A percentile compares a stretch with the other conserved stretches of the same genome.
Conservation (phyloP, 2,329 filamentous ascomycete species). For the Colletotrichum nymphaeae region DNA sequence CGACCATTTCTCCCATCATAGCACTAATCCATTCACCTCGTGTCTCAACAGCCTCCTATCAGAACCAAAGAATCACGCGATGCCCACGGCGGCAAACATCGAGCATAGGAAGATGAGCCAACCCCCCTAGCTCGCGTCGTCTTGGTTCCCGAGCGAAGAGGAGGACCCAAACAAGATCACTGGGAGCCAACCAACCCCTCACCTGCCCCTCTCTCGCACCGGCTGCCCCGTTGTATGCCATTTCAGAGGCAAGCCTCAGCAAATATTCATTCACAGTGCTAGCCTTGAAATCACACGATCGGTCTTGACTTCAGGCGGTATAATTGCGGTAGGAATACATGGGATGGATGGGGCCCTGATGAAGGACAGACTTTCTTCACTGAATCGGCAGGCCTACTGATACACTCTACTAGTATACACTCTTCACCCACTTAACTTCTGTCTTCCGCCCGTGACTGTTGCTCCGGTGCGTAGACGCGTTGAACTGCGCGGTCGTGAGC, state of each 20-base stretch:
- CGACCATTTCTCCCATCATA: not conserved
- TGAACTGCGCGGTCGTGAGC: conserved; percentile 29
- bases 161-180: not conserved
- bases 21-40: not conserved
- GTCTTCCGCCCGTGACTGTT: not conserved
- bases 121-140: not conserved
- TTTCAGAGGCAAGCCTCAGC: not conserved
- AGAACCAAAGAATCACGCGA: not conserved
- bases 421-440: not conserved
- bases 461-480: conserved; percentile 14
- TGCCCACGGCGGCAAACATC: too few relatives aligned
- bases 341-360: not conserved
- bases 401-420: conserved; percentile 12
- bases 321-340: too few relatives aligned
- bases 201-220: not conserved
- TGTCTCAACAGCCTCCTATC: not conserved
- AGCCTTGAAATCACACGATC: not conserved
- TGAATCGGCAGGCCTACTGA: not conserved
- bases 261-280: not conserved
- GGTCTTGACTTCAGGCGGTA: not conserved
- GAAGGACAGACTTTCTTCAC: not conserved
- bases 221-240: not conserved
- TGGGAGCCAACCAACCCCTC: not conserved
- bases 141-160: not conserved
- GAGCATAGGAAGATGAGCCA: too few relatives aligned